Base-by-base conservation (phyloP, 208 protist species). In the Trypanosoma platydactyli region DNA sequence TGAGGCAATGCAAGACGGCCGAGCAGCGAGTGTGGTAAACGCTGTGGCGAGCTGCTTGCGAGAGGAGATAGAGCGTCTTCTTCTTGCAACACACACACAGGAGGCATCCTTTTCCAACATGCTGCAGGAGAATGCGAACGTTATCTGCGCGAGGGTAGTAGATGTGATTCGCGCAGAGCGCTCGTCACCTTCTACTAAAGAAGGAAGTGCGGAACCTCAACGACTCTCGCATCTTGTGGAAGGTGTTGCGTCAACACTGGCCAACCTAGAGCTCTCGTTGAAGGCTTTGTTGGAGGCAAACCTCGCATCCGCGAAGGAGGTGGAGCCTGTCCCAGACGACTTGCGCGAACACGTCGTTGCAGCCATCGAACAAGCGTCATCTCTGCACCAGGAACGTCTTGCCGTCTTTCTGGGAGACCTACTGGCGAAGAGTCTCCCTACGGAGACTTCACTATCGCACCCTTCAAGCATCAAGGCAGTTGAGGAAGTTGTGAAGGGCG, bases 371-470 rank as follows among this genome's bases (percentile, higher is more conserved):
- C 71, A 77, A 53, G 70, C 81, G 5, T 70, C 79, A 20, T 66
- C 60, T 13, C 40, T 72, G 38, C 83, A 93, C 55, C 81, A 87
- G 52, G 81, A 86, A 57, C 61, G 65, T n/a, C 42, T 93, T 41
- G 45, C 55, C 30, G 65, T 53, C 29, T 49, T 79, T 1, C 35
- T 91, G 24, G 61, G 70, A 22, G 80, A 84, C 16, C 45, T 79
- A 46, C 22, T 91, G 0, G 63, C 65, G 5, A 54, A 74, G 49
- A 45, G 11, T 2, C 13, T 45, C 20, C 22, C 7, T 16, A 5
- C 16, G 18, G 2, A 42, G 33, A 9, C 18, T 58, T 18, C 35
- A 50, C 33, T 40, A 35, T 1, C 24, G 12, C 44, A 49, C 0
- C 20, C 61, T 22, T 9, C 40, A 24, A 50, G 22, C 40, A n/a